A percentile compares a stretch with the other conserved stretches of the same genome.
phyloP scores from a whole-genome alignment of 2,329 filamentous ascomycete genomes.

The Trichophyton verrucosum region DNA sequence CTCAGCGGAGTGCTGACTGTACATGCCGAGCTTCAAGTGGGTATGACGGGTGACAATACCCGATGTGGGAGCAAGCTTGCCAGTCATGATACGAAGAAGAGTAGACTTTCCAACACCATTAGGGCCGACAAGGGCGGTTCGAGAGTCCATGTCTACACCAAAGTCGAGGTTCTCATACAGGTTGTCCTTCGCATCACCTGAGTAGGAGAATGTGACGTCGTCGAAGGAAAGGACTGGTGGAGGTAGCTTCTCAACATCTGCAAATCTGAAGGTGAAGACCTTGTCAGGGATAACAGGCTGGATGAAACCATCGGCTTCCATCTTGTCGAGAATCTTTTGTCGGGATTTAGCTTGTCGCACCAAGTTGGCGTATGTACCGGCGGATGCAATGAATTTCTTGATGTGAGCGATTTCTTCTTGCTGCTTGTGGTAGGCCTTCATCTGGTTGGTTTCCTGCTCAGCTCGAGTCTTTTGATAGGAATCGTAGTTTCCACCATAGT shows the following conservation, averaged over 20 bases:
- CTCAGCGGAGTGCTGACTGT: conserved; percentile 96
- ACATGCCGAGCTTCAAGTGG: conserved; percentile 94
- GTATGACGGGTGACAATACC: conserved; percentile 84
- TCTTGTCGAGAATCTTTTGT: conserved; percentile 99
- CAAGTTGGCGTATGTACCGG: conserved; percentile 98
- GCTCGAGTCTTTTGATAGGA: conserved; percentile 87
- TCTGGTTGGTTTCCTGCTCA: conserved; percentile 95
- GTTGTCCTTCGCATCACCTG: conserved; percentile 75
- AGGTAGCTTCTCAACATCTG: conserved; percentile 97
- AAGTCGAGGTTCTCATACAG: conserved; percentile 94
- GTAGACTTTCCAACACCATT: conserved; percentile 99
- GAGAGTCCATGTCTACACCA: conserved; percentile 98
- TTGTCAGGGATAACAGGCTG: conserved; percentile 74
- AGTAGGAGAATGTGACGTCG: conserved; percentile 96
- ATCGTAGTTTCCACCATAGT: conserved; percentile 99
- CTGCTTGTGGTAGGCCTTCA: conserved; percentile 98
- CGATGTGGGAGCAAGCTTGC: conserved; percentile 81
- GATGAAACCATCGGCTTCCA: conserved; percentile 98
- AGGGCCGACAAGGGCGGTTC: conserved; percentile 93
- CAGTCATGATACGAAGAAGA: conserved; percentile 99
- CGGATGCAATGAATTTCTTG: conserved; percentile 99
- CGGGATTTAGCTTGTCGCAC: conserved; percentile 97
- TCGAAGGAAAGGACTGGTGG: conserved; percentile 94
- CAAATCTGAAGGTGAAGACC: conserved; percentile 96
- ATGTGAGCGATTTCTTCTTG: conserved; percentile 99